A percentile compares a stretch with the other conserved stretches of the same genome.
phyloP scores from a whole-genome alignment of 148 eudicot genomes.

The Suaeda aralocaspica region DNA sequence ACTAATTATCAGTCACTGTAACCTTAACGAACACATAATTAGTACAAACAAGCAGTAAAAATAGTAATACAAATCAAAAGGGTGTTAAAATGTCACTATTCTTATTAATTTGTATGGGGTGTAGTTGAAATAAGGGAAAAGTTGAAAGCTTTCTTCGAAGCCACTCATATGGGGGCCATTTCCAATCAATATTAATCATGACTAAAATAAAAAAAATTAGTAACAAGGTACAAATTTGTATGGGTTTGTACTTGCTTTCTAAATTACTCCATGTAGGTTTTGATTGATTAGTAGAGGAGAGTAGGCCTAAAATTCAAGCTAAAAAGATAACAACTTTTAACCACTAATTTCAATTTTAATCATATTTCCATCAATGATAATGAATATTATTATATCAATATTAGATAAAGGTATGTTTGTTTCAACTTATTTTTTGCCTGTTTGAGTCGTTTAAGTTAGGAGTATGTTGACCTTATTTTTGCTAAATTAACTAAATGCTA shows the following conservation, averaged over 20 bases:
- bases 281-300: conserved; percentile 1
- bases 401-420: too few relatives aligned
- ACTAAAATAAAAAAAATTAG: neutral
- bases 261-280: conserved; percentile 22
- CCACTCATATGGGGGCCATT: conserved; percentile 23
- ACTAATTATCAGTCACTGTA: too few relatives aligned
- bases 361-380: neutral
- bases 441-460: too few relatives aligned
- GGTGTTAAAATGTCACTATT: neutral
- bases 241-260: conserved; percentile 18
- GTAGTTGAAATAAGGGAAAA: conserved; percentile 12
- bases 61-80: too few relatives aligned
- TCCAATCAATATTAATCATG: conserved; percentile 7
- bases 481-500: too few relatives aligned
- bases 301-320: neutral
- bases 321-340: neutral
- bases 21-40: too few relatives aligned
- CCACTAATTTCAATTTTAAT: conserved; percentile 5
- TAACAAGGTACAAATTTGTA: neutral
- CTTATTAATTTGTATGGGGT: conserved; percentile 11
- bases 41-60: too few relatives aligned
- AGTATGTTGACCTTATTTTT: too few relatives aligned
- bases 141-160: conserved; percentile 29
- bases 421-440: too few relatives aligned
- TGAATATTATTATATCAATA: neutral